A percentile compares a stretch with the other conserved stretches of the same genome.
phyloP scores from a whole-genome alignment of 257 asterid genomes.

The Solanum habrochaites region DNA sequence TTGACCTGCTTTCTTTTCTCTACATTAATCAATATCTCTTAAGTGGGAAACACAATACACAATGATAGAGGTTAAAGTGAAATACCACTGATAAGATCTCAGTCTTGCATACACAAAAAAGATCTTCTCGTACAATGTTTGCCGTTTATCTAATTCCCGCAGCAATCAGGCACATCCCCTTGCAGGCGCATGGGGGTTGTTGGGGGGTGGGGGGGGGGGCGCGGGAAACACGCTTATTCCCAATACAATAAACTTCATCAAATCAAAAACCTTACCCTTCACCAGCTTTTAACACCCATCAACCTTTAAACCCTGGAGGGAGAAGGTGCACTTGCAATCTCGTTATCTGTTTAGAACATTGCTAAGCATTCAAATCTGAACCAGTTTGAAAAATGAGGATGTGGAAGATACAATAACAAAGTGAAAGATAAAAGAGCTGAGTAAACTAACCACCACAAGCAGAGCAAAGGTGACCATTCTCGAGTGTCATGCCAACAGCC shows the following conservation, averaged over 20 bases:
- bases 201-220: no score
- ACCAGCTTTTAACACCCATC: conserved; percentile 75
- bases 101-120: not conserved
- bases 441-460: conserved; percentile 80
- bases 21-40: conserved; percentile 70
- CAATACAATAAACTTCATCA: not conserved
- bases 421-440: not conserved
- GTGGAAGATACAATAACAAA: not conserved
- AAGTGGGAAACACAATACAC: not conserved
- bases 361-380: not conserved
- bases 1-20: conserved; percentile 74
- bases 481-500: conserved; percentile 81
- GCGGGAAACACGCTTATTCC: not conserved
- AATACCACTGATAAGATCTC: not conserved
- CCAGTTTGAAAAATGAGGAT: not conserved
- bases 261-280: conserved; percentile 37
- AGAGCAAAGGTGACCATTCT: conserved; percentile 52
- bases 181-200: not conserved
- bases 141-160: not conserved
- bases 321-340: conserved; percentile 61
- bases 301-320: conserved; percentile 76
- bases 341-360: conserved; percentile 34
- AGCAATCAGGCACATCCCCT: not conserved
- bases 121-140: not conserved
- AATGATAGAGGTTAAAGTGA: not conserved